These are phyloP conservation scores for Fagopyrum homotropicum DNA, from an alignment of 148 eudicot species.

Conservation along the genomic window DNA sequence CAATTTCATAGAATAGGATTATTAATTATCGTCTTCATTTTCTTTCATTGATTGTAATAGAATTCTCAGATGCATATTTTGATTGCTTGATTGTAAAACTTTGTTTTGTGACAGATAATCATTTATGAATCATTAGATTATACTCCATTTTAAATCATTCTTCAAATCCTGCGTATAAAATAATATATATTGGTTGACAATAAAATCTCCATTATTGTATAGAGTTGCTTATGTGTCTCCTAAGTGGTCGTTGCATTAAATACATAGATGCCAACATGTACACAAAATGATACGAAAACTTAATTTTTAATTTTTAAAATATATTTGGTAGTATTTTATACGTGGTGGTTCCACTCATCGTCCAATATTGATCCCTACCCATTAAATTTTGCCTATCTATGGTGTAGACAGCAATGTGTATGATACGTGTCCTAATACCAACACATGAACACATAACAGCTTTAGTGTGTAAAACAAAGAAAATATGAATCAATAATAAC, in stretches of 20 bases:
- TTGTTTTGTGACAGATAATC: no score
- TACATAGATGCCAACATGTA: conserved; percentile 1
- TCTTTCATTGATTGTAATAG: no score
- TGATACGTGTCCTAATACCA: background rate
- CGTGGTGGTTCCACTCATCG: background rate
- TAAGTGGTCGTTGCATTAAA: background rate
- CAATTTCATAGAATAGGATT: no score
- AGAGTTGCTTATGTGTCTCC: background rate
- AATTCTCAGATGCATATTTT: no score
- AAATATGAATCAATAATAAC: background rate
- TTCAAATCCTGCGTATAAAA: background rate
- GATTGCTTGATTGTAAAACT: no score
- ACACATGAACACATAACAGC: background rate
- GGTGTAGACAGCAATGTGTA: background rate
- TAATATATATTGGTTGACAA: background rate
- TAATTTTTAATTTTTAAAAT: background rate
- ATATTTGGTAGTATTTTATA: background rate
- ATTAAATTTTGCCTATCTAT: background rate
- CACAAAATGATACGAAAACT: conserved; percentile 10
- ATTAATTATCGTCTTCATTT: no score
- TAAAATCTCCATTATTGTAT: background rate
- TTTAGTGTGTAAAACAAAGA: background rate
- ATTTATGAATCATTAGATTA: no score
- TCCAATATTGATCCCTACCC: background rate
- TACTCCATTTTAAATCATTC: background rate